These are phyloP conservation scores for Tetracladium setigerum DNA, from an alignment of 495 filamentous ascomycete genomes.

Conservation along the genomic window DNA sequence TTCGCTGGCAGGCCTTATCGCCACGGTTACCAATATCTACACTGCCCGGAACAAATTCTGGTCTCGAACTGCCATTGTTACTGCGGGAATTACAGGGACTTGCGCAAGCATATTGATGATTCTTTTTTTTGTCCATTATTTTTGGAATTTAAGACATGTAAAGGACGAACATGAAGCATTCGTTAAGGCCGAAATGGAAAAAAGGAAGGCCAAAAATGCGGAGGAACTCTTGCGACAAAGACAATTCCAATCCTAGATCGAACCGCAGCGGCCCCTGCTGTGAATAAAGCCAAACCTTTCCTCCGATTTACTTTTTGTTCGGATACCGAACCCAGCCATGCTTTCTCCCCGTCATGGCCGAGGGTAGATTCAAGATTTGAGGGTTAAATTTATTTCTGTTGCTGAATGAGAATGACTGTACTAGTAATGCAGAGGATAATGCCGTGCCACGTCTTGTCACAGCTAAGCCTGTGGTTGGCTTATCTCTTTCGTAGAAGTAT, in stretches of 20 bases:
- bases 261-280: no score
- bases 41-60: slow-evolving; percentile 5
- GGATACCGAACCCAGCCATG: background rate
- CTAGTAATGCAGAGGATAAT: background rate
- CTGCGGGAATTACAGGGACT: background rate
- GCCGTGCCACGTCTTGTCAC: no score
- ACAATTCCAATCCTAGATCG: no score
- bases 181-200: no score
- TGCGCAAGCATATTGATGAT: background rate
- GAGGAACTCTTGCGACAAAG: no score
- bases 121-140: background rate
- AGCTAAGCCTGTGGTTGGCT: no score
- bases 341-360: background rate
- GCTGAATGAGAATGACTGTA: background rate
- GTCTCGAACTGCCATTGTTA: slow-evolving; percentile 6
- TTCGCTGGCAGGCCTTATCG: slow-evolving; percentile 5
- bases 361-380: background rate
- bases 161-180: background rate
- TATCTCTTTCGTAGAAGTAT: no score
- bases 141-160: background rate
- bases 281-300: no score
- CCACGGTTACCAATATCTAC: slow-evolving; percentile 9
- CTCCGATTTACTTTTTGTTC: no score
- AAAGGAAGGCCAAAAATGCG: no score
- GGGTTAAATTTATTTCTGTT: background rate